Base-by-base conservation (phyloP, 768 basidiomycete genomes). In the Arthromyces matolae region DNA sequence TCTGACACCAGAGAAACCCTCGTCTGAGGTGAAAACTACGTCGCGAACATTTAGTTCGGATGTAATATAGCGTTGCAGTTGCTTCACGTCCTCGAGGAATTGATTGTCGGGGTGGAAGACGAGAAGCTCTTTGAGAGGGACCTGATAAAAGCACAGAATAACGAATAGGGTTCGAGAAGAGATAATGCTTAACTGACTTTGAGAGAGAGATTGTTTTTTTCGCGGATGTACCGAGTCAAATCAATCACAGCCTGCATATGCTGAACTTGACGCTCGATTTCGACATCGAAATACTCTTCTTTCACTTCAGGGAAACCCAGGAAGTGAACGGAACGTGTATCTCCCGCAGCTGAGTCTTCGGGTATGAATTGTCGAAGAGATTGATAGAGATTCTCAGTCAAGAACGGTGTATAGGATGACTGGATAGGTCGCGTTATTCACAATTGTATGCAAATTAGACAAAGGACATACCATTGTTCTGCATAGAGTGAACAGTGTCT, bases 331-430 rank as follows among this genome's bases (percentile, higher is more conserved):
- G 96, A 98, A 49, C 96, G 87, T 5, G 85, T 78, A 59, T 98
- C 96, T 2, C 79, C 80, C 14, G 77, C 77, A 22, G 71, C 64
- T 16, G 82, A 77, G 55, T 89, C 79, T 50, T 83, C 81, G 0
- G 93, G 91, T 54, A 95, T 88, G 72, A 81, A 95, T n/a, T 72
- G 72, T 37, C 84, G 81, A 32, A 98, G 76, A 27, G 89, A 82
- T 64, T 98, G 96, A 66, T 97, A 98, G 51, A 98, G 74, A 68
- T 86, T 96, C 68, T 99, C 96, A 6, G 93, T 94, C 64, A 98
- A 73, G 81, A 97, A 98, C 0, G 96, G 96, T 8, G 94, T 97
- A 69, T 96, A 99, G 7, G 96, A 94, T 1, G 95, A 95, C 94
- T 95, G 55, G 2, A 4, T n/a, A 3, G 5, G 8, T 13, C 9